Evolutionary conservation across 139 green algal genomes (phyloP).

Genomic region (Limnomonas spitsbergensis): DNA sequence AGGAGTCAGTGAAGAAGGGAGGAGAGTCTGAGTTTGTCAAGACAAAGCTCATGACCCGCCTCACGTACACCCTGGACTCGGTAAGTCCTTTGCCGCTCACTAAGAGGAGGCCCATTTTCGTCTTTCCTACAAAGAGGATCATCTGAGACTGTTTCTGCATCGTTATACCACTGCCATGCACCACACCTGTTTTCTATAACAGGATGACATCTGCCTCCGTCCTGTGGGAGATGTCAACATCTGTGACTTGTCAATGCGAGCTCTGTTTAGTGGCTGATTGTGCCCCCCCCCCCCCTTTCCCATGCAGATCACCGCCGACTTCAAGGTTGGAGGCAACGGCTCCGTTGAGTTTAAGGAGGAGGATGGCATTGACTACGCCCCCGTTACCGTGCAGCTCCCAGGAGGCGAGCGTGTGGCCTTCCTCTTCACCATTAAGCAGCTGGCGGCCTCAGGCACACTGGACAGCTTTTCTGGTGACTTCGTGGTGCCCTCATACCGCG

Average conservation of each 20-base stretch:
- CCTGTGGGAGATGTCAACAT: too few relatives aligned
- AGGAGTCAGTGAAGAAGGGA: conserved; percentile 71
- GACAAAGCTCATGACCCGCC: conserved; percentile 97
- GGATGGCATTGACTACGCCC: conserved; percentile 97
- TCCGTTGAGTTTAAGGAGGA: conserved; percentile 90
- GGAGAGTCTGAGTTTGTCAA: conserved; percentile 88
- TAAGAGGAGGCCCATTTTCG: too few relatives aligned
- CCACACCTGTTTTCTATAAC: too few relatives aligned
- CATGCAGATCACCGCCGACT: conserved; percentile 26
- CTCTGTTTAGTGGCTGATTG: too few relatives aligned
- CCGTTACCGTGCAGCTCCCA: conserved; percentile 94
- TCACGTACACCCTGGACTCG: conserved; percentile 98
- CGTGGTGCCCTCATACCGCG: conserved; percentile 96
- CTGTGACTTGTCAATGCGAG: too few relatives aligned
- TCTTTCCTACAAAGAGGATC: too few relatives aligned
- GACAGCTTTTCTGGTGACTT: conserved; percentile 95
- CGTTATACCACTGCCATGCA: too few relatives aligned
- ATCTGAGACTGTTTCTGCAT: too few relatives aligned
- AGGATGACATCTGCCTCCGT: too few relatives aligned
- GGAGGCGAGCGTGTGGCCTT: conserved; percentile 98
- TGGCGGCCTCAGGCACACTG: conserved; percentile 81
- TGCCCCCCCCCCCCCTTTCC: too few relatives aligned
- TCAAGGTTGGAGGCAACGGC: conserved; percentile 85
- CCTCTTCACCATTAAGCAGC: conserved; percentile 99
- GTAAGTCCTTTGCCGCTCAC: too few relatives aligned